Percentiles rank a stretch among this genome's conserved stretches.
Conservation (phyloP, 345 rosid species). For the Aurinia saxatilis region DNA sequence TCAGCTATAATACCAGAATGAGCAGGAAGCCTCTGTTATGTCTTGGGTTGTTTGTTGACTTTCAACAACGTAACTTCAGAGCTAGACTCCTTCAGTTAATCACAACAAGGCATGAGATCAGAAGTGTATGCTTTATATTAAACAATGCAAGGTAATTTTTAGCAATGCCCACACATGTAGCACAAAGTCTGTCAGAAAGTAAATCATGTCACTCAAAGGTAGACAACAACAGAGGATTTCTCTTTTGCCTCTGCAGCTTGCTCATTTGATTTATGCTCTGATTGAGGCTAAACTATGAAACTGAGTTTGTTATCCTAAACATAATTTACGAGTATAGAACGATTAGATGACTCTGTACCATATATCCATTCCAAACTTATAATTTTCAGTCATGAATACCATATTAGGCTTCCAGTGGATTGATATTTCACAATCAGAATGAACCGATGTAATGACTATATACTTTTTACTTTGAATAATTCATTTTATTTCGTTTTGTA, state of each 20-base stretch:
- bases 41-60: constrained; percentile 45
- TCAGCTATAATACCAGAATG: constrained; percentile 55
- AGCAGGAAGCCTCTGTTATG: constrained; percentile 45
- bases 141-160: neutral
- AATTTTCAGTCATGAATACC: neutral
- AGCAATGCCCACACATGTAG: constrained; percentile 6
- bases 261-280: constrained; percentile 70
- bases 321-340: neutral
- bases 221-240: constrained; percentile 37
- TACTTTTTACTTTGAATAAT: too few relatives aligned
- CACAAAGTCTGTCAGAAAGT: neutral
- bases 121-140: neutral
- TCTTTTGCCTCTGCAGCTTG: constrained; percentile 67
- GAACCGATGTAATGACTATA: too few relatives aligned
- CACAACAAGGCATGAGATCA: constrained; percentile 11
- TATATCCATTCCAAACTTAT: constrained; percentile 5
- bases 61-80: constrained; percentile 71
- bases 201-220: constrained; percentile 1
- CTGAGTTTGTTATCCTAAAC: neutral
- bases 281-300: constrained; percentile 91
- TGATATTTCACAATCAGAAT: neutral
- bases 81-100: constrained; percentile 47
- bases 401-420: neutral
- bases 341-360: neutral
- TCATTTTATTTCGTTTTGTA: too few relatives aligned